Percentiles rank a stretch among this genome's conserved stretches.
Conservation (phyloP, 108 stramenopile species). For the Cyclostephanos invisitatus region DNA sequence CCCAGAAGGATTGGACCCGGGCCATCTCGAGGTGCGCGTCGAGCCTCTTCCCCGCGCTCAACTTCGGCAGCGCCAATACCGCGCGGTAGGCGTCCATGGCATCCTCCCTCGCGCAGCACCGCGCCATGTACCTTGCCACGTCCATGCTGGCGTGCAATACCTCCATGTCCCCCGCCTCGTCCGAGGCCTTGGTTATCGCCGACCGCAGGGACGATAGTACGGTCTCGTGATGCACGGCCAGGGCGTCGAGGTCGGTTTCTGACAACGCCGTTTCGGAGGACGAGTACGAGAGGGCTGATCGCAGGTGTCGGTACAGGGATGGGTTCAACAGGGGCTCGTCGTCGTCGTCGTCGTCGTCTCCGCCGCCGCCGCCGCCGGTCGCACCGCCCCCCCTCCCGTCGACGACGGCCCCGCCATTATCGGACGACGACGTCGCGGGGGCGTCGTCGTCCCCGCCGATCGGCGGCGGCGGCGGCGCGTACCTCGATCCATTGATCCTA, state of each 20-base stretch:
- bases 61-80: slow-evolving; percentile 82
- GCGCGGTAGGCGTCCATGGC: slow-evolving; percentile 85
- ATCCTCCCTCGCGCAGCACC: slow-evolving; percentile 74
- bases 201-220: slow-evolving; percentile 53
- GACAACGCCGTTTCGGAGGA: slow-evolving; percentile 26
- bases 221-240: slow-evolving; percentile 50
- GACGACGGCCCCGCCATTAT: no score
- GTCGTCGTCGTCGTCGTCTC: slow-evolving; percentile 3
- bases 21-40: slow-evolving; percentile 93
- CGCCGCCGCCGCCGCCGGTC: background rate
- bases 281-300: slow-evolving; percentile 34
- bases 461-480: background rate
- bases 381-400: background rate
- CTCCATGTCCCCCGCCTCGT: slow-evolving; percentile 97
- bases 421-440: no score
- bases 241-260: slow-evolving; percentile 42
- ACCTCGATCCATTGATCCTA: slow-evolving; percentile 14
- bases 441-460: no score
- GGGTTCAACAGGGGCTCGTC: slow-evolving; percentile 65
- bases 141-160: slow-evolving; percentile 90
- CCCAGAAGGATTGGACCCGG: slow-evolving; percentile 86
- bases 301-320: slow-evolving; percentile 59
- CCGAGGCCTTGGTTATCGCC: slow-evolving; percentile 78
- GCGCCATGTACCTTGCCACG: slow-evolving; percentile 87
- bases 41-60: slow-evolving; percentile 94